Conservation (phyloP, 2,329 filamentous ascomycete genomes). For the Colletotrichum limetticola region DNA sequence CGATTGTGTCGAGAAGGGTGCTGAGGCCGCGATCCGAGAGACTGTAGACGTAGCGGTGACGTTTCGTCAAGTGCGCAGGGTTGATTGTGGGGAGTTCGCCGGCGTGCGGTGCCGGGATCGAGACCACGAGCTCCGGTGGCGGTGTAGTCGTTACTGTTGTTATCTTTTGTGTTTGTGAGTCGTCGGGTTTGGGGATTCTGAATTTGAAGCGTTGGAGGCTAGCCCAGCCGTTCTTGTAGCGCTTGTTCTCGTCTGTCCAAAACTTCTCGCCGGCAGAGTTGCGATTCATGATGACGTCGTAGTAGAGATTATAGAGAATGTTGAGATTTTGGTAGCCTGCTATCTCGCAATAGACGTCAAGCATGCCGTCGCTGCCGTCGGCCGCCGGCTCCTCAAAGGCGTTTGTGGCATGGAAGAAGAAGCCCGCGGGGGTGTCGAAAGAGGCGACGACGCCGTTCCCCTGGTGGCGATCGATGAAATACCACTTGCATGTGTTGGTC, state of each 20-base stretch:
- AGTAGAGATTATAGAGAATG: constrained; percentile 75
- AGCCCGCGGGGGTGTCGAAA: constrained; percentile 75
- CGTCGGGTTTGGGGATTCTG: constrained; percentile 42
- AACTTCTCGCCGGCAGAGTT: constrained; percentile 56
- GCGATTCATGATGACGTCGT: constrained; percentile 71
- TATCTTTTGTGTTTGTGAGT: background rate
- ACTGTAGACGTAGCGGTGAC: constrained; percentile 71
- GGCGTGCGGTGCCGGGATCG: constrained; percentile 61
- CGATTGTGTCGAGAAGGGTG: constrained; percentile 70
- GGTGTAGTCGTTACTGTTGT: constrained; percentile 33
- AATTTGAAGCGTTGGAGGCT: constrained; percentile 58
- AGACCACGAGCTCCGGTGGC: constrained; percentile 17
- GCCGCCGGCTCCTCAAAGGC: constrained; percentile 71
- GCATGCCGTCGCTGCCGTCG: constrained; percentile 37
- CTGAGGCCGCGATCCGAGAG: constrained; percentile 66
- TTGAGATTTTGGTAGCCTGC: constrained; percentile 72
- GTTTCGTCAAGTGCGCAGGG: constrained; percentile 59
- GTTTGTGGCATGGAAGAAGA: constrained; percentile 85
- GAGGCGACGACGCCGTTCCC: constrained; percentile 74
- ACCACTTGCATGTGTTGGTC: constrained; percentile 71
- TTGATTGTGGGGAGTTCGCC: constrained; percentile 77
- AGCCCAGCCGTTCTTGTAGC: constrained; percentile 48
- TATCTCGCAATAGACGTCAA: constrained; percentile 73
- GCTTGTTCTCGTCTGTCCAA: constrained; percentile 51
- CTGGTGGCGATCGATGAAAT: constrained; percentile 75